These are phyloP conservation scores for Allium fistulosum DNA, from an alignment of 106 monocot species.

Conservation along the genomic window DNA sequence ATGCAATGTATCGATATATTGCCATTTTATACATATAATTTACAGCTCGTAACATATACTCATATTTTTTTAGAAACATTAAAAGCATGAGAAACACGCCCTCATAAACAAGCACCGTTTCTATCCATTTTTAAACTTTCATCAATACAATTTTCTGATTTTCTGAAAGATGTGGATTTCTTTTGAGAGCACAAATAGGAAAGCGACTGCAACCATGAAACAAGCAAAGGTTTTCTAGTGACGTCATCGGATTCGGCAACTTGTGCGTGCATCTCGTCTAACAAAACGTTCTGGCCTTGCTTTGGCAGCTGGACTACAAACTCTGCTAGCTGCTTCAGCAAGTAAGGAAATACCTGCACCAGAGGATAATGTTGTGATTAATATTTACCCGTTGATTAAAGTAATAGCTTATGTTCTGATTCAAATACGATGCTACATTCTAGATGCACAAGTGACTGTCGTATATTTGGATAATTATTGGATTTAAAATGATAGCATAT, in stretches of 20 bases:
- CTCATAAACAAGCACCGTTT: not conserved
- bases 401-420: too few relatives aligned
- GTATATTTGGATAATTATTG: too few relatives aligned
- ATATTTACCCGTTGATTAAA: too few relatives aligned
- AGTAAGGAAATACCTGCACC: slow-evolving; percentile 74
- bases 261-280: slow-evolving; percentile 52
- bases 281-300: slow-evolving; percentile 61
- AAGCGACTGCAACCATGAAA: slow-evolving; percentile 95
- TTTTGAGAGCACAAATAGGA: slow-evolving; percentile 65
- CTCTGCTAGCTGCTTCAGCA: slow-evolving; percentile 65
- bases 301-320: slow-evolving; percentile 47
- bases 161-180: not conserved
- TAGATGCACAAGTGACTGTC: too few relatives aligned
- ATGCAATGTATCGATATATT: too few relatives aligned
- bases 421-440: too few relatives aligned
- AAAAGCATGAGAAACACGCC: not conserved
- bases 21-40: too few relatives aligned
- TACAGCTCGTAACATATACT: too few relatives aligned
- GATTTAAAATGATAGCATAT: too few relatives aligned
- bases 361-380: not conserved
- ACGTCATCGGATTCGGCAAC: slow-evolving; percentile 98
- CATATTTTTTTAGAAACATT: too few relatives aligned
- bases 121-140: not conserved
- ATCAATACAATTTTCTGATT: not conserved
- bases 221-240: slow-evolving; percentile 70